phyloP scores from a whole-genome alignment of 768 basidiomycete genomes.

The Lactifluus piperatus region DNA sequence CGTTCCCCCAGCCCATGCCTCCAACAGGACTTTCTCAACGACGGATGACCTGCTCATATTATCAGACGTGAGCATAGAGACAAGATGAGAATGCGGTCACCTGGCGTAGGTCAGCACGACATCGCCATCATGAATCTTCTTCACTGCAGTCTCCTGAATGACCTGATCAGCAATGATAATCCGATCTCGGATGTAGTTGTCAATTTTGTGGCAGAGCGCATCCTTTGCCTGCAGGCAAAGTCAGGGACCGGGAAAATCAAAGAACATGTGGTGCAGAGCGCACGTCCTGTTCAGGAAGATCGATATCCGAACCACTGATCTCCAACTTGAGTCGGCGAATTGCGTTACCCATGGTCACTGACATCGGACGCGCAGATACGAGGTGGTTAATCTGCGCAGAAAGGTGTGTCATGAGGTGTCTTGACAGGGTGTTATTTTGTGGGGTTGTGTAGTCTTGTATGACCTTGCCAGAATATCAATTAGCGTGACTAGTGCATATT shows the following conservation, averaged over 20 bases:
- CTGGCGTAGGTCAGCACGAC: slow-evolving; percentile 89
- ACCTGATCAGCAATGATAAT: slow-evolving; percentile 91
- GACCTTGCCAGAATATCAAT: slow-evolving; percentile 41
- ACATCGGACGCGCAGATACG: slow-evolving; percentile 82
- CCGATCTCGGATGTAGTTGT: slow-evolving; percentile 88
- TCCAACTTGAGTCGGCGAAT: slow-evolving; percentile 92
- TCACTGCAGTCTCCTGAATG: slow-evolving; percentile 79
- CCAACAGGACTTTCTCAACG: slow-evolving; percentile 81
- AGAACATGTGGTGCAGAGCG: slow-evolving; percentile 24
- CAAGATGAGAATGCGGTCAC: slow-evolving; percentile 30
- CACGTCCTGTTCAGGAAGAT: slow-evolving; percentile 93
- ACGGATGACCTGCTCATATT: slow-evolving; percentile 70
- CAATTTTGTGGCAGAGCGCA: slow-evolving; percentile 73
- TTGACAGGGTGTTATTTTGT: slow-evolving; percentile 74
- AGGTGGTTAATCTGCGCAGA: slow-evolving; percentile 91
- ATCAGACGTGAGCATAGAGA: slow-evolving; percentile 5
- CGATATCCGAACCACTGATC: slow-evolving; percentile 86
- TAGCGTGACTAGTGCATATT: slow-evolving; percentile 1
- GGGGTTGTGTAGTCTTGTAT: slow-evolving; percentile 89
- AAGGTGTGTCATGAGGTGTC: slow-evolving; percentile 86
- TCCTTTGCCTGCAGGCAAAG: slow-evolving; percentile 66
- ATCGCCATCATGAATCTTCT: slow-evolving; percentile 93
- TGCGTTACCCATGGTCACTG: slow-evolving; percentile 90
- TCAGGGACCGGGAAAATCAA: background rate
- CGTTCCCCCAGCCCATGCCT: slow-evolving; percentile 65